Conservation (phyloP, 345 rosid species). For the Linum usitatissimum region DNA sequence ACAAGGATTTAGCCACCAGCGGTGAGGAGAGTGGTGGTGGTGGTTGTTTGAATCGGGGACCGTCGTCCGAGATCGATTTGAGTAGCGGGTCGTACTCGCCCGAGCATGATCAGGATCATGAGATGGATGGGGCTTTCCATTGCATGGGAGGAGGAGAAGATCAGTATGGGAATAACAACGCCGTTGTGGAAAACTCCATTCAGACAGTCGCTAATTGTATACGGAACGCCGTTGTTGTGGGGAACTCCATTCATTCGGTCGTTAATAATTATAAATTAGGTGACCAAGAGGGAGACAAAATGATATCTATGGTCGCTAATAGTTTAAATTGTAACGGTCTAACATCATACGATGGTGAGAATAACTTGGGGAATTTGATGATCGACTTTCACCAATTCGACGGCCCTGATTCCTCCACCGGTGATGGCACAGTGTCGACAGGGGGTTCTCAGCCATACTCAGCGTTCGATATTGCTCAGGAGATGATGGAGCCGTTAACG, state of each 20-base stretch:
- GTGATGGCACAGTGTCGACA: background rate
- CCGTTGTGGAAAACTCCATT: too few species aligned
- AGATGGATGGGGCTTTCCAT: too few species aligned
- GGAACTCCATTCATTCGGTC: conserved; percentile 1
- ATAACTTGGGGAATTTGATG: conserved; percentile 2
- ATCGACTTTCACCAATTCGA: conserved; percentile 18
- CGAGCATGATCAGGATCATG: too few species aligned
- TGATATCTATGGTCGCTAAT: too few species aligned
- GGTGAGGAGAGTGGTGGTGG: background rate
- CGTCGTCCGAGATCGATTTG: background rate
- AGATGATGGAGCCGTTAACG: conserved; percentile 23
- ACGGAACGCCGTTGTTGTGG: background rate
- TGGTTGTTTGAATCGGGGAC: background rate
- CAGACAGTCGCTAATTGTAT: too few species aligned
- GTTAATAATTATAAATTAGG: background rate
- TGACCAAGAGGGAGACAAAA: too few species aligned
- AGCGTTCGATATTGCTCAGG: conserved; percentile 33
- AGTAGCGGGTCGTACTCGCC: background rate
- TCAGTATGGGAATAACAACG: too few species aligned
- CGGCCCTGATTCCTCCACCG: conserved; percentile 1
- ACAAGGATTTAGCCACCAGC: background rate
- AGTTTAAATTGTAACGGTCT: too few species aligned
- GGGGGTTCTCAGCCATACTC: conserved; percentile 10
- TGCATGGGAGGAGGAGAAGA: too few species aligned
- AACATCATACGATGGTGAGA: background rate